Base-by-base conservation (phyloP, 2,329 filamentous ascomycete species). In the Ophiostoma fasciatum region DNA sequence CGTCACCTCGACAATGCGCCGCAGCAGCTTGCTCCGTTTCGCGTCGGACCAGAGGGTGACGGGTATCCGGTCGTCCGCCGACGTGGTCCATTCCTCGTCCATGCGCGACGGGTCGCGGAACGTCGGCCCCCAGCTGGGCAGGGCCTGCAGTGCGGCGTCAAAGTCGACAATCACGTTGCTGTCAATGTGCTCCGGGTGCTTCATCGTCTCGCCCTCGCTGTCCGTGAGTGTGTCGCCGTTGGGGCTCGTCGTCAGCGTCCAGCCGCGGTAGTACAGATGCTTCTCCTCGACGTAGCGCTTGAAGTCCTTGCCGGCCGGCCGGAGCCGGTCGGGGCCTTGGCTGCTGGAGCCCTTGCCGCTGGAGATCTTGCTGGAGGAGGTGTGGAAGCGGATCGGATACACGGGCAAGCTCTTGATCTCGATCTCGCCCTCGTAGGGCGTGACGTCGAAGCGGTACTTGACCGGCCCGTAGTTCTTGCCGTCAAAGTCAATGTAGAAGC, bases 401-500 rank as follows among this genome's bases (percentile, higher is more conserved):
- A 55, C 49, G 3, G 55, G 51, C 1, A 62, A 51, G 0, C 52
- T 55, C 14, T 52, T 48, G 29, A 62, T 58, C 4, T 53, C 46
- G 13, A 54, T 48, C 41, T 61, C 57, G 30, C 60, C 59, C 0
- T 49, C 45, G 33, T 58, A 63, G 0, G 48, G 47, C 26, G 53
- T 41, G 13, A 63, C 52, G 28, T 50, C 47, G 23, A 63, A 60
- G 25, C 47, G 51, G 35, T 55, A 53, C 7, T 49, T 52, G 13
- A 61, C 57, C 0, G 58, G 52, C 1, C 58, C 58, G 31, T 54
- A 61, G 8, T 46, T 42, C 11, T 46, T 51, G 1, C 60, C 60
- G 12, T 62, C 56, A 38, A 60, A 54, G 32, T 63, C 59, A 26
- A 63, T 56, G 43, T 61, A 60, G 40, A 62, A 62, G 8, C 34